Evolutionary conservation across 2,329 filamentous ascomycete genomes (phyloP).

Genomic region (Elsinoe australis): DNA sequence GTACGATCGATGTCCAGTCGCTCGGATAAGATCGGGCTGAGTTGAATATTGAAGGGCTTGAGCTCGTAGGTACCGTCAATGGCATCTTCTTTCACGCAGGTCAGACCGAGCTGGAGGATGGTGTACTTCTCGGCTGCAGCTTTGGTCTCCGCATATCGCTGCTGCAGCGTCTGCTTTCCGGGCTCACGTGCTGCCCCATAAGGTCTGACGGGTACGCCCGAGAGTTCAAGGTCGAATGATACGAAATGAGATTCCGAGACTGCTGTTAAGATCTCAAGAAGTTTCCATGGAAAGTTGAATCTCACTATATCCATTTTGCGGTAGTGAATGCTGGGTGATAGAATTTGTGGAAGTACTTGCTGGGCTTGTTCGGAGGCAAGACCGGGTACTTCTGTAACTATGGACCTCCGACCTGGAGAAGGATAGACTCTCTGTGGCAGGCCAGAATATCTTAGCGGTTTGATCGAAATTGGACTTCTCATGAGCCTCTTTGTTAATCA

Average conservation of each 20-base stretch:
- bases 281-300: conserved; percentile 41
- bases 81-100: conserved; percentile 52
- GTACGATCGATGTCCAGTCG: conserved; percentile 53
- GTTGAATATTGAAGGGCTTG: conserved; percentile 57
- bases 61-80: conserved; percentile 50
- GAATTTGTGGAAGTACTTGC: no score
- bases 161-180: conserved; percentile 47
- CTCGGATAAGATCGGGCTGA: conserved; percentile 49
- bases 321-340: no score
- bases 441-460: no score
- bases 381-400: no score
- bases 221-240: conserved; percentile 59
- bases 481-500: no score
- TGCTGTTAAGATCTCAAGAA: conserved; percentile 50
- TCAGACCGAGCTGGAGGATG: conserved; percentile 60
- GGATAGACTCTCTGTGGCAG: no score
- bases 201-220: conserved; percentile 49
- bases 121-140: conserved; percentile 55
- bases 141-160: conserved; percentile 55
- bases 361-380: no score
- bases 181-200: conserved; percentile 30
- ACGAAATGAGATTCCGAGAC: conserved; percentile 55
- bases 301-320: conserved; percentile 57
- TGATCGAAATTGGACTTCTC: no score
- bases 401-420: no score